Base-by-base conservation (phyloP, 176 grass and related monocot species). In the Aechmea fasciata region DNA sequence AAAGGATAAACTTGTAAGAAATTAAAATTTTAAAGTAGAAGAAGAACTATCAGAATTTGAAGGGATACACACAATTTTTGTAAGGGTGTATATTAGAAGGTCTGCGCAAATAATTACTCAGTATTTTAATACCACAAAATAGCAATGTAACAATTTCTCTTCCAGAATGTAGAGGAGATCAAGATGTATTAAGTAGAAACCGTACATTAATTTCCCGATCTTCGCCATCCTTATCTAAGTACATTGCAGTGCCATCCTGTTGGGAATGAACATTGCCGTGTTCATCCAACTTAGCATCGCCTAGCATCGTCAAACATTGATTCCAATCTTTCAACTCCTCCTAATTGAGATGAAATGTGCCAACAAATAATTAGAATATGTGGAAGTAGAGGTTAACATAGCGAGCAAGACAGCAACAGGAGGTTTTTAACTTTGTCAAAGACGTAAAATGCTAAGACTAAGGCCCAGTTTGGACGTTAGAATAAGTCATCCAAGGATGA, bases 301-400 rank as follows among this genome's bases (percentile, higher is more conserved):
- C 89, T 28, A 99, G 89, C 90, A 93, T 99, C 51, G 85, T 79
- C 52, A 97, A 73, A 81, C 94, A 97, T 71, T 97, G 84, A 78
- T 97, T 86, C 89, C 94, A 97, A 72, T 93, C 94, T 89, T 97
- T 92, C 77, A 97, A 63, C 51, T 97, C 89, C 73, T 90, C 94
- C 86, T 97, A 69, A 49, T 41, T 41, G 33, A 7, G 33, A 41
- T 41, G 33, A 41, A 41, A 41, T 41, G 3, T 41, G 33, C 4
- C 33, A 7, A 19, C 24, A 13, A 52, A 66, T 13, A 74, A 65
- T 13, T 2, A 51, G 15, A 64, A 13, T 64, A 65, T 18, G 1
- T 3, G 23, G 51, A 49, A 50, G n/a, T 0, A 48, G 11, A 50
- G 11, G 33, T 41, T 41, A 65, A 52, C 14, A 33, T 66, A 52